Base-by-base conservation (phyloP, 257 asterid genomes). In the Gardenia jasminoides region DNA sequence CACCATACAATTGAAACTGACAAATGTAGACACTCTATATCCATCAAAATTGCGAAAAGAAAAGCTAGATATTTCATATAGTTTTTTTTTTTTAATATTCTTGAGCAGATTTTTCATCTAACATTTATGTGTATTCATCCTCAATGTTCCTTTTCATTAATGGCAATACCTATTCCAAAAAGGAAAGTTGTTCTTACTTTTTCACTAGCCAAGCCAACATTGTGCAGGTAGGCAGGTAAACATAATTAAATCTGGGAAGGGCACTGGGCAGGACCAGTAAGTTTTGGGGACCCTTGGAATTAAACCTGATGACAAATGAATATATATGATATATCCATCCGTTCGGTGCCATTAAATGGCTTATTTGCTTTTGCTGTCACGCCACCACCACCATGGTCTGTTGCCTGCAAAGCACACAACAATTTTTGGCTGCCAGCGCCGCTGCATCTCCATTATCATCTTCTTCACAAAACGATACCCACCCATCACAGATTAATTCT, bases 331-430 rank as follows among this genome's bases (percentile, higher is more conserved):
- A n/a, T 7, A 4, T 26, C 41, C 41, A 36, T 36, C 41, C 4
- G 19, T 24, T 36, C 30, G 77, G 77, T 54, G 67, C 46, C 77
- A 74, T 50, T 74, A 74, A 30, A 52, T 67, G 24, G 71, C 11
- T 16, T 36, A 36, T 15, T 48, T 28, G 77, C 48, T 22, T 54
- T 74, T 30, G 28, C 47, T 52, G 77, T 52, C 66, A 73, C 39
- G 13, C n/a, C 77, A 30, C 17, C 48, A 3, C 47, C 54, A 11
- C 48, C 28, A 2, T 28, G 47, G 19, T 15, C 36, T 26, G 48
- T 67, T 67, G 26, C 72, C 76, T 71, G 59, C 59, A 36, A 7
- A 6, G 28, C 43, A 6, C 41, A 47, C 50, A 6, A 41, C 43
- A 33, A 36, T 33, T 67, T 67, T 36, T 10, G 48, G 72, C 48